A percentile compares a stretch with the other conserved stretches of the same genome.
Conservation (phyloP, 1,139 yeast genomes). For the Lodderomyces theae region DNA sequence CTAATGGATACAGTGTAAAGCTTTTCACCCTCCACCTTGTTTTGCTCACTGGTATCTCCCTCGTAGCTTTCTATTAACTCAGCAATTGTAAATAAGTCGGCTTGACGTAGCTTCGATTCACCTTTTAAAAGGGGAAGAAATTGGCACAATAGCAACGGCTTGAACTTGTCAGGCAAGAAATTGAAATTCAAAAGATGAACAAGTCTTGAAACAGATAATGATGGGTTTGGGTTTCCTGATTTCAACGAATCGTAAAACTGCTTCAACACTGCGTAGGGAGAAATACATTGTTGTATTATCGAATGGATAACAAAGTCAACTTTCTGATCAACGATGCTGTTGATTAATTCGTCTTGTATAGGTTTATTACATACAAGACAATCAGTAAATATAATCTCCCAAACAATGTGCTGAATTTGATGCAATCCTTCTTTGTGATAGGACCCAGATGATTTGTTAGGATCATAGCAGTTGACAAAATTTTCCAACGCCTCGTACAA, state of each 20-base stretch:
- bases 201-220: constrained; percentile 27
- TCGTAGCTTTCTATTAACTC: constrained; percentile 51
- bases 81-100: constrained; percentile 47
- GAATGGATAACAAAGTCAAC: constrained; percentile 47
- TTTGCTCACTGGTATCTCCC: constrained; percentile 22
- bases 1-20: constrained; percentile 32
- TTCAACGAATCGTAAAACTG: constrained; percentile 41
- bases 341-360: constrained; percentile 53
- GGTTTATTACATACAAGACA: constrained; percentile 53
- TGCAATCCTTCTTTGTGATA: constrained; percentile 31
- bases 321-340: constrained; percentile 47
- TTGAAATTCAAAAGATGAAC: constrained; percentile 60
- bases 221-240: constrained; percentile 18
- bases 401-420: constrained; percentile 38
- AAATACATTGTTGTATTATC: constrained; percentile 59
- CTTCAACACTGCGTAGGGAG: constrained; percentile 70
- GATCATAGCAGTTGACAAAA: constrained; percentile 65
- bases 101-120: constrained; percentile 28
- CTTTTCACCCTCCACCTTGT: constrained; percentile 29
- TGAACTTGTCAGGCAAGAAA: constrained; percentile 60
- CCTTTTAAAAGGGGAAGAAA: constrained; percentile 42
- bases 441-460: constrained; percentile 16
- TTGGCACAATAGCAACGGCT: constrained; percentile 51
- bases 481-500: constrained; percentile 64
- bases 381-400: constrained; percentile 58